Conservation (phyloP, 495 filamentous ascomycete genomes). For the Bathelium albidoporum region DNA sequence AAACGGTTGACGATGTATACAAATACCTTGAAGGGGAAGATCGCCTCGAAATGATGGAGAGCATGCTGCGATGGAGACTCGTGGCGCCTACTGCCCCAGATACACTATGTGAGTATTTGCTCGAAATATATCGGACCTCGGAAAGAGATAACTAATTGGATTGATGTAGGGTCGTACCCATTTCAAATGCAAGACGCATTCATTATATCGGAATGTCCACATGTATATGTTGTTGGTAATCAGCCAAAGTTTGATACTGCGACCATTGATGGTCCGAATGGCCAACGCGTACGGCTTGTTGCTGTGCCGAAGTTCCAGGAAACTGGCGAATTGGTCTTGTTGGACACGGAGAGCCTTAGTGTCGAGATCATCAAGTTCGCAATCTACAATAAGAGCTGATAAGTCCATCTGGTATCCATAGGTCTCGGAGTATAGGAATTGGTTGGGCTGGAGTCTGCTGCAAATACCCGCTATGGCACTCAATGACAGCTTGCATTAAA, state of each 20-base stretch:
- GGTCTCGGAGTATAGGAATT: neutral
- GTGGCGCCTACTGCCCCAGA: constrained; percentile 93
- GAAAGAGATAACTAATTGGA: neutral
- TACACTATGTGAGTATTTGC: constrained; percentile 66
- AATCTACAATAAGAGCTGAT: constrained; percentile 32
- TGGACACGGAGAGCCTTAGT: constrained; percentile 78
- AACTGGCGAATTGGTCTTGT: constrained; percentile 70
- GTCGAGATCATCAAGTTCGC: constrained; percentile 60
- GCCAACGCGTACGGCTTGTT: constrained; percentile 62
- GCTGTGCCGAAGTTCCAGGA: constrained; percentile 70
- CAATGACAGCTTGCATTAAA: neutral
- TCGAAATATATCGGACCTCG: neutral
- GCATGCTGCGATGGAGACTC: constrained; percentile 81
- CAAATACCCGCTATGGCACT: neutral
- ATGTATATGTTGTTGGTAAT: constrained; percentile 83
- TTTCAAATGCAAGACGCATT: constrained; percentile 89
- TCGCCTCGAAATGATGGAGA: constrained; percentile 78
- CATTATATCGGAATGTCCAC: constrained; percentile 71
- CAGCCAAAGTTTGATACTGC: constrained; percentile 74
- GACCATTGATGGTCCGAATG: constrained; percentile 53
- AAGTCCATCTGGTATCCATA: neutral
- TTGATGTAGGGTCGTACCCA: constrained; percentile 71
- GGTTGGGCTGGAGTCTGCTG: neutral
- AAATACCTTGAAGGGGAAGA: constrained; percentile 75
- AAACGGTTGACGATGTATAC: constrained; percentile 87